Evolutionary conservation across 2,329 filamentous ascomycete genomes (phyloP), one percentile per base, ranked within the genome.

Genomic region (Arthroderma sp.): DNA sequence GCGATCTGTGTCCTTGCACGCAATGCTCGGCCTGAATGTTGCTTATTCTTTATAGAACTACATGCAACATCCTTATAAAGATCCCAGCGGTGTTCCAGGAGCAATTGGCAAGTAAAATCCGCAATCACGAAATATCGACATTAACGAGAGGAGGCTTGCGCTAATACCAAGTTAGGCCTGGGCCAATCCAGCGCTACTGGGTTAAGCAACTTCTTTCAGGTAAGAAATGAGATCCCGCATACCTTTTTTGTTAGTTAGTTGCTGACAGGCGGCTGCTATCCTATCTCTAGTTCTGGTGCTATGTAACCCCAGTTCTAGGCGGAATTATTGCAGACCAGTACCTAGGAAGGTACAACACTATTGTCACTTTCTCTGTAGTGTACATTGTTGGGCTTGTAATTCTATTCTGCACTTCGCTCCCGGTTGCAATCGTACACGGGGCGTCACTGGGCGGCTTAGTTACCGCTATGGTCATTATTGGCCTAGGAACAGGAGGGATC

Each of bases 401-500:
- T 48, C 63, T 79, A 39, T 67, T 74, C 37, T 65, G 61, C 45
- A 78, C 75, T 2, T 72, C 76, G 1, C 64, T 76, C 1, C 76
- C 76, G 1, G 47, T 52, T 3, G 63, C 75, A 15, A 61, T 80
- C 31, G 60, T 68, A 9, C 59, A 68, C 44, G 67, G 72, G 32
- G 65, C 65, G 31, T 68, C 72, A 31, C 57, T 79, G 6, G 70
- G 66, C 40, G 72, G 71, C n/a, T 70, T 79, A 53, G 62, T 76
- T 34, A 61, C 68, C 8, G 67, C 75, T 6, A 68, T 79, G 52
- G 66, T 83, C 52, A 58, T 82, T 48, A 80, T 82, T 49, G 80
- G 78, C 45, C 58, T 82, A 9, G 79, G 79, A 40, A 81, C 78
- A 1, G 80, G 80, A 50, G 50, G 77, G 46, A 81, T 83, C 66